Conservation (phyloP, 257 asterid genomes). For the Paulownia fortunei region DNA sequence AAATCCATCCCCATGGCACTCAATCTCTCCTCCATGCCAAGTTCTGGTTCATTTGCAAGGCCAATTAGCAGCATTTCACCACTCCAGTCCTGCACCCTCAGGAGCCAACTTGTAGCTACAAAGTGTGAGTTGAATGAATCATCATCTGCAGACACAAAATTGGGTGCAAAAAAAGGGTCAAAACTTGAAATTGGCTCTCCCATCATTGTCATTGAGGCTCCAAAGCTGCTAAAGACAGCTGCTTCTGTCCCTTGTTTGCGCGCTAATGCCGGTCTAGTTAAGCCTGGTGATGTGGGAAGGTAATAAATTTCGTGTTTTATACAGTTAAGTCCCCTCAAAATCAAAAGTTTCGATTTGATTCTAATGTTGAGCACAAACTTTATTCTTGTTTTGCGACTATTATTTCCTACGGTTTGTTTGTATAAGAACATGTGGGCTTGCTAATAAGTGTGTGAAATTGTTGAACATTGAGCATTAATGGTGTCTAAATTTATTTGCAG, state of each 20-base stretch:
- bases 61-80: conserved; percentile 11
- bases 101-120: conserved; percentile 16
- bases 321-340: neutral
- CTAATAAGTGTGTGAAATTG: neutral
- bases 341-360: neutral
- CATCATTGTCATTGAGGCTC: conserved; percentile 70
- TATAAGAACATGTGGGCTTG: neutral
- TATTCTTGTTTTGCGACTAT: neutral
- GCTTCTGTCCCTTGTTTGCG: conserved; percentile 87
- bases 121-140: conserved; percentile 47
- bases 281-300: conserved; percentile 93
- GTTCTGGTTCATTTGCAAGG: conserved; percentile 28
- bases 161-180: conserved; percentile 19
- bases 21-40: conserved; percentile 38
- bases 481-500: conserved; percentile 39
- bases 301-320: neutral
- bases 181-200: conserved; percentile 78
- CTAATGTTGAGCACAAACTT: neutral
- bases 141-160: conserved; percentile 10
- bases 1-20: conserved; percentile 40
- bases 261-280: conserved; percentile 66
- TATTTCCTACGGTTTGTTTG: neutral
- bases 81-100: conserved; percentile 11
- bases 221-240: conserved; percentile 73
- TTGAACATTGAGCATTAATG: neutral